Conservation (phyloP, 106 monocot species). For the Hemerocallis citrina region DNA sequence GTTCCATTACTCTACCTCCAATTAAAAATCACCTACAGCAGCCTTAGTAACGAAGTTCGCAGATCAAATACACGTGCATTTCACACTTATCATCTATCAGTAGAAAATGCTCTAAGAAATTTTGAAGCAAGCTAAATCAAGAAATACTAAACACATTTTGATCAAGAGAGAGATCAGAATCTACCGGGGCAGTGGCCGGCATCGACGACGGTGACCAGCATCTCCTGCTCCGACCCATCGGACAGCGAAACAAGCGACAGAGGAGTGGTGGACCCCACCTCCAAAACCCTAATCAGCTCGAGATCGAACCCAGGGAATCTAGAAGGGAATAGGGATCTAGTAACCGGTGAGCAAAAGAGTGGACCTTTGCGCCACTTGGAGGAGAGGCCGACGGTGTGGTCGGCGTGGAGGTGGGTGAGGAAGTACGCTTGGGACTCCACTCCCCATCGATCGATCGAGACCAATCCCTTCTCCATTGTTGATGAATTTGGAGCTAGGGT, state of each 20-base stretch:
- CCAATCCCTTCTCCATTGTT: constrained; percentile 42
- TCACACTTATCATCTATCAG: too few species aligned
- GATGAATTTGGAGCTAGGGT: background rate
- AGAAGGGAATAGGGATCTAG: constrained; percentile 49
- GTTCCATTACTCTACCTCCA: too few species aligned
- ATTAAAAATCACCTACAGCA: too few species aligned
- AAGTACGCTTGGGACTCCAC: constrained; percentile 75
- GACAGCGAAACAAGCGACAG: constrained; percentile 30
- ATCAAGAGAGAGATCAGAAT: too few species aligned
- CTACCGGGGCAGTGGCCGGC: constrained; percentile 80
- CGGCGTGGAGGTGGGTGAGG: constrained; percentile 87
- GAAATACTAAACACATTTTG: too few species aligned
- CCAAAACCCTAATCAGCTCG: constrained; percentile 43
- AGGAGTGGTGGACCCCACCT: constrained; percentile 24
- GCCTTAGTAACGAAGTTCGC: too few species aligned
- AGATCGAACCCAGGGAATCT: constrained; percentile 53
- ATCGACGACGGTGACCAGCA: constrained; percentile 65
- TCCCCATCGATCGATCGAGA: constrained; percentile 69
- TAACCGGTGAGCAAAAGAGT: constrained; percentile 66
- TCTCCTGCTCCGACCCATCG: constrained; percentile 16
- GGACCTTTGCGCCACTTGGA: constrained; percentile 51
- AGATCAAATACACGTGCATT: too few species aligned
- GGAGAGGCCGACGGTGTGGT: constrained; percentile 72
- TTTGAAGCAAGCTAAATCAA: too few species aligned
- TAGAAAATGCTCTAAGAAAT: too few species aligned